A percentile compares a stretch with the other conserved stretches of the same genome.
phyloP scores from a whole-genome alignment of 257 asterid species.

The Lantana camara region DNA sequence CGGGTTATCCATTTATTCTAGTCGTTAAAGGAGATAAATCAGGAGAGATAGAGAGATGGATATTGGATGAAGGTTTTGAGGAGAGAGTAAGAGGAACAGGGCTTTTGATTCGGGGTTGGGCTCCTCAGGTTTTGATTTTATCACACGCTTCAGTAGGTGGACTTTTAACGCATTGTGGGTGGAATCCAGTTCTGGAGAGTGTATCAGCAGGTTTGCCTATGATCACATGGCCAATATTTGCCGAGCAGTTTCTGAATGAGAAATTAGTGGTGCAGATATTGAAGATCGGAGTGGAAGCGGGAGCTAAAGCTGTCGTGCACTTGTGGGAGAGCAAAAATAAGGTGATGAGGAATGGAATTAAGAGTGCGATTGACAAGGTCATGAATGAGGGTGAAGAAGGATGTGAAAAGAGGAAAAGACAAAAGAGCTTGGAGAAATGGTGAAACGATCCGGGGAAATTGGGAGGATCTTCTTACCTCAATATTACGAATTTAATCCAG shows the following conservation, averaged over 20 bases:
- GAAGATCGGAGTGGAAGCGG: constrained; percentile 35
- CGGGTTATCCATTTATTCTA: constrained; percentile 22
- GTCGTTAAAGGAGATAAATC: constrained; percentile 26
- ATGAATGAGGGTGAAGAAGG: constrained; percentile 39
- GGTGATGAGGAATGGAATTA: constrained; percentile 27
- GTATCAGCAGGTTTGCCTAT: constrained; percentile 45
- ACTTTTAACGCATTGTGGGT: constrained; percentile 41
- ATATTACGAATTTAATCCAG: constrained; percentile 31
- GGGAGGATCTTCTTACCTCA: constrained; percentile 46
- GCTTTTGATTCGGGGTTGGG: constrained; percentile 37
- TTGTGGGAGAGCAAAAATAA: constrained; percentile 4
- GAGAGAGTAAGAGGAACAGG: constrained; percentile 28
- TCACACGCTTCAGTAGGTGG: constrained; percentile 39
- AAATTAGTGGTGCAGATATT: constrained; percentile 13
- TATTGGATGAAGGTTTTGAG: constrained; percentile 30
- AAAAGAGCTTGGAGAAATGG: constrained; percentile 33
- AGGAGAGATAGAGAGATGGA: constrained; percentile 21
- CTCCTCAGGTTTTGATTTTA: constrained; percentile 38
- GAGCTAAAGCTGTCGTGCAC: constrained; percentile 19
- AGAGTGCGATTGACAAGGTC: constrained; percentile 24
- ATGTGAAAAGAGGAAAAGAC: constrained; percentile 40
- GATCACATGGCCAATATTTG: constrained; percentile 53
- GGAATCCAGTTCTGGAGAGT: constrained; percentile 48
- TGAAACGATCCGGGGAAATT: constrained; percentile 32
- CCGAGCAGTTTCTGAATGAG: constrained; percentile 38